Evolutionary conservation across 2,329 filamentous ascomycete species (phyloP).

Genomic region (Pseudopyrenochaeta lycopersici): DNA sequence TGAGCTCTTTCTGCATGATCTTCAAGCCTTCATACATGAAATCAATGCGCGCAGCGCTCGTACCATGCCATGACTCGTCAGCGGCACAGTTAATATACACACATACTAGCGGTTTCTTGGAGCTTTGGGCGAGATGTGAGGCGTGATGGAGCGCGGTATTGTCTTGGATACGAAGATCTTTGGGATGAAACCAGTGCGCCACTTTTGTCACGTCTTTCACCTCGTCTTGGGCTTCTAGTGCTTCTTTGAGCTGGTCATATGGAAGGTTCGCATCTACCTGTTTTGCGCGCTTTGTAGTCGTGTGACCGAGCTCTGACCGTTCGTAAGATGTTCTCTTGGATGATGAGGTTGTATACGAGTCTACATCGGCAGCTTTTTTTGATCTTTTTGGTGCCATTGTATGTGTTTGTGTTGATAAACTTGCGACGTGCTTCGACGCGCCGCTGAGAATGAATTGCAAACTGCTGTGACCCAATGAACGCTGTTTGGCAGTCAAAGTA

Average conservation of each 20-base stretch:
- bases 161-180: conserved; percentile 60
- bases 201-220: conserved; percentile 53
- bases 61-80: conserved; percentile 62
- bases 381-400: conserved; percentile 11
- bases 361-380: conserved; percentile 3
- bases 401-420: neutral
- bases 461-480: neutral
- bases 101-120: conserved; percentile 54
- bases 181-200: conserved; percentile 62
- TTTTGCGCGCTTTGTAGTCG: conserved; percentile 60
- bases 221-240: conserved; percentile 51
- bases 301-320: conserved; percentile 51
- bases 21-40: conserved; percentile 58
- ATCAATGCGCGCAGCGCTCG: conserved; percentile 58
- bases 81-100: conserved; percentile 58
- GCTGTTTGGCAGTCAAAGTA: neutral
- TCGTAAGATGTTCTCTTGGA: conserved; percentile 43
- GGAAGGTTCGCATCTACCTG: conserved; percentile 58
- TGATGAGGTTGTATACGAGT: conserved; percentile 9
- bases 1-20: conserved; percentile 57
- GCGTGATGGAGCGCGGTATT: conserved; percentile 59
- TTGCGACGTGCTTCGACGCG: conserved; percentile 22
- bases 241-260: conserved; percentile 52
- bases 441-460: conserved; percentile 2
- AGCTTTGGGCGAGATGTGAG: conserved; percentile 55